These are phyloP conservation scores for Breynia disticha DNA, from an alignment of 441 rosid species.

Conservation along the genomic window DNA sequence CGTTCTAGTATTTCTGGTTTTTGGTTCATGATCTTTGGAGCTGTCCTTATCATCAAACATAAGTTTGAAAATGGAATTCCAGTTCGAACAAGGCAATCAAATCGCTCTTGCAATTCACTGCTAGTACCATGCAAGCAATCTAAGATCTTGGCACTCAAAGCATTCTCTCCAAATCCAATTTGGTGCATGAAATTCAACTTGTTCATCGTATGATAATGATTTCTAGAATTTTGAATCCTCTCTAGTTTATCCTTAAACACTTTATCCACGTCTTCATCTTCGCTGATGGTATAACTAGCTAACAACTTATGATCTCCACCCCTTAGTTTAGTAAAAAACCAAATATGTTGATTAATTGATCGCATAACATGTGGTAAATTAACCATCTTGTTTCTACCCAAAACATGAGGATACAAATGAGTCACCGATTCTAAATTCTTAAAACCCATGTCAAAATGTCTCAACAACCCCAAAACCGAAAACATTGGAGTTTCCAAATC, in stretches of 20 bases:
- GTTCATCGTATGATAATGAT: slow-evolving; percentile 28
- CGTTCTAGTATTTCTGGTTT: slow-evolving; percentile 32
- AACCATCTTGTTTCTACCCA: slow-evolving; percentile 49
- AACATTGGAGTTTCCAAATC: slow-evolving; percentile 33
- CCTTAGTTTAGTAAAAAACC: slow-evolving; percentile 36
- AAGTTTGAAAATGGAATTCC: slow-evolving; percentile 42
- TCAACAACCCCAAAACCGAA: slow-evolving; percentile 39
- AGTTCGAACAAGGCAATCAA: slow-evolving; percentile 27
- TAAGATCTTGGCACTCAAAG: slow-evolving; percentile 34
- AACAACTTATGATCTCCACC: slow-evolving; percentile 36
- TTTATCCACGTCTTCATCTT: slow-evolving; percentile 34
- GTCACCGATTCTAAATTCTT: slow-evolving; percentile 28
- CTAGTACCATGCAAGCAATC: slow-evolving; percentile 39
- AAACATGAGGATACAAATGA: slow-evolving; percentile 27
- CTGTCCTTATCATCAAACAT: slow-evolving; percentile 30
- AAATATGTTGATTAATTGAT: slow-evolving; percentile 37
- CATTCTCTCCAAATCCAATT: slow-evolving; percentile 59
- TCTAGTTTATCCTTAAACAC: slow-evolving; percentile 34
- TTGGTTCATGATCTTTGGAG: slow-evolving; percentile 59
- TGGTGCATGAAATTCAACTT: slow-evolving; percentile 44
- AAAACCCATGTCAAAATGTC: slow-evolving; percentile 37
- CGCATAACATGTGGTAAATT: slow-evolving; percentile 56
- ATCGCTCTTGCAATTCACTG: slow-evolving; percentile 41
- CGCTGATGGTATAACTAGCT: slow-evolving; percentile 26
- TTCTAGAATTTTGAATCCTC: slow-evolving; percentile 28